A percentile compares a stretch with the other conserved stretches of the same genome.
phyloP scores from a whole-genome alignment of 75 land plant species.

The Isoetes taiwanensis region DNA sequence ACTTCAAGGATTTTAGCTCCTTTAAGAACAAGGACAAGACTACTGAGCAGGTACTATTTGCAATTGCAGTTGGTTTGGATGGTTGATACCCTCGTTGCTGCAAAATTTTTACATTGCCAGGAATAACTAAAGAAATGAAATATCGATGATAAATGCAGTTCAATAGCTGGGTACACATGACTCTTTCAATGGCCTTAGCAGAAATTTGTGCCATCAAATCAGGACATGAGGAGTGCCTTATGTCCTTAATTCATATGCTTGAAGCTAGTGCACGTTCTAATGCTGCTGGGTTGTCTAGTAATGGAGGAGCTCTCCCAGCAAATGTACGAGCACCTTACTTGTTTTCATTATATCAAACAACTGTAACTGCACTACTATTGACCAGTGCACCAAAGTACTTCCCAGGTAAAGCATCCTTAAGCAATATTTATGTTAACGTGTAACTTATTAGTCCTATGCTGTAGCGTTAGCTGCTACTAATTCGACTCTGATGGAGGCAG shows the following conservation, averaged over 20 bases:
- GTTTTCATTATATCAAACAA: constrained; percentile 46
- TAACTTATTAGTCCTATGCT: too few species aligned
- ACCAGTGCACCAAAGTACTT: constrained; percentile 59
- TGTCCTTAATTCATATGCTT: constrained; percentile 6
- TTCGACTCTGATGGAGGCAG: not conserved
- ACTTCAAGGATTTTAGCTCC: constrained; percentile 12
- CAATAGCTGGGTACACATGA: constrained; percentile 22
- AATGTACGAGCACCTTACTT: not conserved
- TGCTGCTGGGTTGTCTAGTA: not conserved
- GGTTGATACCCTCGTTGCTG: constrained; percentile 4
- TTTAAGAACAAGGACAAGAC: constrained; percentile 4
- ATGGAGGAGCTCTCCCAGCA: not conserved
- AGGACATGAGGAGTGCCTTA: constrained; percentile 19
- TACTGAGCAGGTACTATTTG: not conserved
- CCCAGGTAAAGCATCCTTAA: constrained; percentile 35
- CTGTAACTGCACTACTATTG: constrained; percentile 54
- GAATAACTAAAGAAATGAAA: not conserved
- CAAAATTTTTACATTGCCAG: not conserved
- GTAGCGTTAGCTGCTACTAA: not conserved
- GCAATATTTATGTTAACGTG: too few species aligned
- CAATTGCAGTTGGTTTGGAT: not conserved
- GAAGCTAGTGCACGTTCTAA: constrained; percentile 5
- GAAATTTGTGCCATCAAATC: constrained; percentile 18
- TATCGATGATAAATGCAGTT: constrained; percentile 22
- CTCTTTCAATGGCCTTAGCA: constrained; percentile 17